Evolutionary conservation across 2,329 filamentous ascomycete genomes (phyloP), one percentile per base, ranked within the genome.

Genomic region (Pestalotiopsis fici): DNA sequence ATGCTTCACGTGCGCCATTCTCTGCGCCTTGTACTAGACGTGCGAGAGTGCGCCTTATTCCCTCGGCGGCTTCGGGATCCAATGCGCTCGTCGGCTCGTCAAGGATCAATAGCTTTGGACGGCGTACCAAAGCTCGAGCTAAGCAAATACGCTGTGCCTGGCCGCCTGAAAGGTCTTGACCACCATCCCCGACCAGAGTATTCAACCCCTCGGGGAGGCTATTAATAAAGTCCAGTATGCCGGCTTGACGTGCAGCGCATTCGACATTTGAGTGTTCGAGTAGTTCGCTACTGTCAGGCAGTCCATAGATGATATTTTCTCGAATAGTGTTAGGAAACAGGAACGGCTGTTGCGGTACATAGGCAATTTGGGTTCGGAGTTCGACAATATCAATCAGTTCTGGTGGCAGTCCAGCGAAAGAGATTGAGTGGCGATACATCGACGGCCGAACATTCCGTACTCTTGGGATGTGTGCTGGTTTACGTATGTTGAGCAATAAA

Each of bases 1-100:
- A 35, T 31, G 12, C 37, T 23, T 18, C 23, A 12, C 37, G 21
- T 11, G 23, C 9, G n/a, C 59, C 27, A 47, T 28, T 28, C 5
- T 37, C 39, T 28, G 50, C 31, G 4, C 47, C 18, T 4, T 59
- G 69, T 13, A 90, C 81, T 1, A 96, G 78, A 0, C 75, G 74
- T 43, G 78, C 78, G 54, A 97, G 83, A 0, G 91, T 91, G 9
- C 86, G 79, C 13, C 92, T 83, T 3, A 98, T 86, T 1, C 85
- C 79, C 2, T 85, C 85, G 0, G 93, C 90, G 50, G 87, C 91
- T 71, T 90, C 87, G 0, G 86, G 84, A 74, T 98, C 95, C 0
- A 98, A 83, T 0, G 92, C 91, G 28, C 90, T 93, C 0, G 95
- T 98, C 1, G 94, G 93, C 80, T 98, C 95, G 73, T 98, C 95